phyloP scores from a whole-genome alignment of 2,329 filamentous ascomycete genomes.

The Diplodia corticola region DNA sequence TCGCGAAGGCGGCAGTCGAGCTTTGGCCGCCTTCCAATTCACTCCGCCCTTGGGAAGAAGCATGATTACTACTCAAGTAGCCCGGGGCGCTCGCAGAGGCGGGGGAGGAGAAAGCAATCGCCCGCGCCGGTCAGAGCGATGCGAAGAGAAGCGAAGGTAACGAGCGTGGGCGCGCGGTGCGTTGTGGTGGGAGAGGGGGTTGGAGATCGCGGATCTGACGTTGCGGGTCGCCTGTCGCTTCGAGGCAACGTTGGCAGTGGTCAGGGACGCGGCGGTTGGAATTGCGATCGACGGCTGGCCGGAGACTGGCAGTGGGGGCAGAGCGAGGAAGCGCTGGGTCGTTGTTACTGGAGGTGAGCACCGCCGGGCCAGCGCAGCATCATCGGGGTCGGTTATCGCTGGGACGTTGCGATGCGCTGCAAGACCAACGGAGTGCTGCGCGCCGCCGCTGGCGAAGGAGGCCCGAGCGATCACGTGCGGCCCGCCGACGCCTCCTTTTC shows the following conservation, averaged over 20 bases:
- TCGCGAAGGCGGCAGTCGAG: conserved; percentile 74
- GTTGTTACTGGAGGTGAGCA: conserved; percentile 5
- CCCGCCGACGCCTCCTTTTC: background rate
- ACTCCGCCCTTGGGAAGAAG: conserved; percentile 86
- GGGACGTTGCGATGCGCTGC: conserved; percentile 5
- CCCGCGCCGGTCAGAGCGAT: conserved; percentile 27
- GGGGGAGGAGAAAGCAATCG: conserved; percentile 24
- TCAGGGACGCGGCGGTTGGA: conserved; percentile 4
- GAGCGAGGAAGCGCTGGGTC: background rate
- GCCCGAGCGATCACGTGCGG: conserved; percentile 1
- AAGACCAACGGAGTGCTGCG: conserved; percentile 6
- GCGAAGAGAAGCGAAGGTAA: conserved; percentile 18
- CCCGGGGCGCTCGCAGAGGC: conserved; percentile 16
- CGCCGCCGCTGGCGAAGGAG: conserved; percentile 2
- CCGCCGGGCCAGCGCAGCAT: conserved; percentile 19
- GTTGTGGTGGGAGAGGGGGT: conserved; percentile 5
- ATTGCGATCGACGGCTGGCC: conserved; percentile 12
- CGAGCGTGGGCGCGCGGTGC: conserved; percentile 22
- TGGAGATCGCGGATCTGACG: conserved; percentile 17
- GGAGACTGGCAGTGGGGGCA: background rate
- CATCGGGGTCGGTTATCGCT: conserved; percentile 2
- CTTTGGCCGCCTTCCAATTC: conserved; percentile 87
- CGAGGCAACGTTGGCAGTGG: conserved; percentile 17
- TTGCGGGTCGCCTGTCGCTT: background rate
- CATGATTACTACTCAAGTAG: conserved; percentile 54